Conservation (phyloP, 208 protist genomes). For the Leishmania mexicana region DNA sequence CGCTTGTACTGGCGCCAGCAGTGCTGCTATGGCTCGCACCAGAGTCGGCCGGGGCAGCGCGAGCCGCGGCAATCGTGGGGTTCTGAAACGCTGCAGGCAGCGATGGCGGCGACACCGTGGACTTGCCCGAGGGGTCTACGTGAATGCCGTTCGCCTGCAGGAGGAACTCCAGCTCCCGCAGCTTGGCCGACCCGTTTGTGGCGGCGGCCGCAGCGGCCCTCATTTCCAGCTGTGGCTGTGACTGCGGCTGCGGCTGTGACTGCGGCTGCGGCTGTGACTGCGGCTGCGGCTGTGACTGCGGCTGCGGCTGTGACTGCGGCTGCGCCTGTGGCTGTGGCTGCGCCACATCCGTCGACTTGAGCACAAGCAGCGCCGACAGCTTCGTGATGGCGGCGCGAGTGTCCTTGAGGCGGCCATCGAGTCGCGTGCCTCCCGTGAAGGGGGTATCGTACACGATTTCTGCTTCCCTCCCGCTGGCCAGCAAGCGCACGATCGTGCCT, state of each 20-base stretch:
- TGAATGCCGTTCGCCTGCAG: conserved; percentile 33
- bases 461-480: conserved; percentile 68
- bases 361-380: conserved; percentile 71
- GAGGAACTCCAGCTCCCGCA: conserved; percentile 37
- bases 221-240: conserved; percentile 45
- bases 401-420: conserved; percentile 76
- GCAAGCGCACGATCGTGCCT: conserved; percentile 87
- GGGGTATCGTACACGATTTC: conserved; percentile 90
- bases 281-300: conserved; percentile 49
- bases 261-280: not conserved
- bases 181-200: conserved; percentile 23
- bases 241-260: conserved; percentile 25
- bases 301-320: conserved; percentile 38
- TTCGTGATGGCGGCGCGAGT: conserved; percentile 78
- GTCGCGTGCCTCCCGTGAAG: conserved; percentile 75
- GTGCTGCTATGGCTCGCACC: conserved; percentile 12
- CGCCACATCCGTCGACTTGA: conserved; percentile 26
- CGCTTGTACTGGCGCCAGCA: not conserved
- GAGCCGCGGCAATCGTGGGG: not conserved
- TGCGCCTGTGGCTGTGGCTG: conserved; percentile 29
- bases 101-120: conserved; percentile 11
- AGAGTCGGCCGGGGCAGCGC: not conserved
- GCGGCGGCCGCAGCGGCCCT: conserved; percentile 5
- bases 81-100: conserved; percentile 1
- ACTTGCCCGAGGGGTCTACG: conserved; percentile 8